Conservation (phyloP, 1,139 yeast genomes). For the Saccharomyces hybrid region DNA sequence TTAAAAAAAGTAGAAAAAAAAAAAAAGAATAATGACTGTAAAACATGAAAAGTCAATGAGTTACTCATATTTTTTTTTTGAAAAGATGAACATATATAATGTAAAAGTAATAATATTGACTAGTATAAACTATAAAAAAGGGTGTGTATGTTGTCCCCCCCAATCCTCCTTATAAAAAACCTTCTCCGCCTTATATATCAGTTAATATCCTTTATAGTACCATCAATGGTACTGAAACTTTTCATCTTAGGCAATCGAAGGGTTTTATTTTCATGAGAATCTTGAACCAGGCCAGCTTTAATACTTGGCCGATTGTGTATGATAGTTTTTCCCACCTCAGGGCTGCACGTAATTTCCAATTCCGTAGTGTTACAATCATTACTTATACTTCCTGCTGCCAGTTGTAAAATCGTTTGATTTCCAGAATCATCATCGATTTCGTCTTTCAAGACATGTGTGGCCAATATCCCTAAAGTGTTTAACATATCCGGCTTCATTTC, state of each 20-base stretch:
- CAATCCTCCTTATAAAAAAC: no score
- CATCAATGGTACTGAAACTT: slow-evolving; percentile 25
- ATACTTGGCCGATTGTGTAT: slow-evolving; percentile 1
- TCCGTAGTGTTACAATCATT: slow-evolving; percentile 21
- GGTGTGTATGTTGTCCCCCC: no score
- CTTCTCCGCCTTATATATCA: not conserved
- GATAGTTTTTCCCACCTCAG: not conserved
- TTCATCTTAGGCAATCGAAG: slow-evolving; percentile 22
- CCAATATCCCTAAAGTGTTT: slow-evolving; percentile 41
- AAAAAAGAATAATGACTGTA: not conserved
- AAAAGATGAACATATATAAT: not conserved
- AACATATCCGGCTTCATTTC: slow-evolving; percentile 32
- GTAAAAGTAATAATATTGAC: not conserved
- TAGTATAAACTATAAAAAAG: not conserved
- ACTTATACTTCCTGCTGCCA: slow-evolving; percentile 7
- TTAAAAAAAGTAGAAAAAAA: no score
- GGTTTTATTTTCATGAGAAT: not conserved
- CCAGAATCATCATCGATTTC: slow-evolving; percentile 28
- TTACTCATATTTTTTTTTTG: no score
- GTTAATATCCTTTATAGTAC: slow-evolving; percentile 13
- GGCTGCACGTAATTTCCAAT: slow-evolving; percentile 12
- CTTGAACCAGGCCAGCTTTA: not conserved
- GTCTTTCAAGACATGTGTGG: slow-evolving; percentile 41
- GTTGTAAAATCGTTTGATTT: slow-evolving; percentile 20
- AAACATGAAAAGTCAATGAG: not conserved